phyloP scores from a whole-genome alignment of 1,139 yeast genomes.

The Blastobotrys buckinghamii region DNA sequence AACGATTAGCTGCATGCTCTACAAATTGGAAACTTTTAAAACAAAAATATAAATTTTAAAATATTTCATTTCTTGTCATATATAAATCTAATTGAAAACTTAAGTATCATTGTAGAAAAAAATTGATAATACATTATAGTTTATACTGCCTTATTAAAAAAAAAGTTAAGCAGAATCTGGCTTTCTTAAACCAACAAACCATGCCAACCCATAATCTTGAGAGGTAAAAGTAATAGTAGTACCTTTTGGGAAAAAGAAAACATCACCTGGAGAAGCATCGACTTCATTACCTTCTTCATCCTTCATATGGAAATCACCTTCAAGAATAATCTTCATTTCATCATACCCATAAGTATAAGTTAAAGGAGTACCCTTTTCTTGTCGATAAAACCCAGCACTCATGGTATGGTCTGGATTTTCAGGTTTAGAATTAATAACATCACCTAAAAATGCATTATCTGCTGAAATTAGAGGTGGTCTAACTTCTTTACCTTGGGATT shows the following conservation, averaged over 20 bases:
- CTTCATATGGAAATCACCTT: conserved; percentile 55
- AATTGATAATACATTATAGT: no score
- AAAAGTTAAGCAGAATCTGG: conserved; percentile 27
- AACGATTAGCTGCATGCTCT: no score
- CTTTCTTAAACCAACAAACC: conserved; percentile 61
- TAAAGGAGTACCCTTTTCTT: conserved; percentile 60
- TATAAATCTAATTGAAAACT: no score
- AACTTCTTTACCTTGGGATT: conserved; percentile 9
- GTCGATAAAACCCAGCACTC: conserved; percentile 61
- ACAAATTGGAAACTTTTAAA: no score
- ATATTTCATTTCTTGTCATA: no score
- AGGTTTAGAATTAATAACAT: conserved; percentile 52
- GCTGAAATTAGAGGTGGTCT: conserved; percentile 55
- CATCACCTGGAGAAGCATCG: conserved; percentile 57
- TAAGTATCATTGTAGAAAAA: no score
- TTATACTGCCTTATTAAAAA: neutral
- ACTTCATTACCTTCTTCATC: conserved; percentile 55
- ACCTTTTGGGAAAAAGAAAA: conserved; percentile 62
- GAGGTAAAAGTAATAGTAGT: conserved; percentile 61
- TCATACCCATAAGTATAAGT: conserved; percentile 61
- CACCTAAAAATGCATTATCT: conserved; percentile 62
- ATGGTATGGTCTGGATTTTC: conserved; percentile 50
- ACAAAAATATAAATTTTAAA: no score
- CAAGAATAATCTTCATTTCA: conserved; percentile 64
- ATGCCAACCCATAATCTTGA: conserved; percentile 59